Evolutionary conservation across 805 yeast species (phyloP).

Genomic region (Clavispora vitiphila): DNA sequence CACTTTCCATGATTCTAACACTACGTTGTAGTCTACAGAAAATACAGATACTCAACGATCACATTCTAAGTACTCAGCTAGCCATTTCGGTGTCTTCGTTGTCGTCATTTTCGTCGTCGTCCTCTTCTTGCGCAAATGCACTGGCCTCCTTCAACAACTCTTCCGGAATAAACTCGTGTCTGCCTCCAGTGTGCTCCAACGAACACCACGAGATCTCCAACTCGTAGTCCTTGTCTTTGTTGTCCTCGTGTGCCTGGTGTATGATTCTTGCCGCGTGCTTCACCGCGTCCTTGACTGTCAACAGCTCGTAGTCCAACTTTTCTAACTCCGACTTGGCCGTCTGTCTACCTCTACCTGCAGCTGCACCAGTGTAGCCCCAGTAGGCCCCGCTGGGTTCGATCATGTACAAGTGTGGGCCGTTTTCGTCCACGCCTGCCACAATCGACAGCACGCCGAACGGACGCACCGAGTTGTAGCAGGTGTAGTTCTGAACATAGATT

Average conservation of each 20-base stretch:
- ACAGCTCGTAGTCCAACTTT: slow-evolving; percentile 68
- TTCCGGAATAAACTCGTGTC: slow-evolving; percentile 75
- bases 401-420: slow-evolving; percentile 93
- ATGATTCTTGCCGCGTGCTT: slow-evolving; percentile 92
- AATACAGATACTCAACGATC: not conserved
- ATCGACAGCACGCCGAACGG: slow-evolving; percentile 95
- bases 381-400: slow-evolving; percentile 94
- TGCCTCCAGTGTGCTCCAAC: slow-evolving; percentile 66
- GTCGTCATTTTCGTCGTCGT: slow-evolving; percentile 50
- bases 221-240: slow-evolving; percentile 95
- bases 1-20: too few species aligned
- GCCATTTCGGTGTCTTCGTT: slow-evolving; percentile 35
- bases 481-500: slow-evolving; percentile 88
- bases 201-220: slow-evolving; percentile 91
- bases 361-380: slow-evolving; percentile 98
- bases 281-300: slow-evolving; percentile 77
- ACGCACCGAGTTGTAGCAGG: slow-evolving; percentile 93
- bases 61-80: slow-evolving; percentile 1
- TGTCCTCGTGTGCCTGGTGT: slow-evolving; percentile 93
- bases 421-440: slow-evolving; percentile 87
- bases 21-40: not conserved
- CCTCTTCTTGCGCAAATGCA: slow-evolving; percentile 76
- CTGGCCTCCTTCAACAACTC: slow-evolving; percentile 79
- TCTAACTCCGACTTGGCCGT: slow-evolving; percentile 96
- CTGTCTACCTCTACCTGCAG: slow-evolving; percentile 98